Evolutionary conservation across 345 rosid genomes (phyloP).

Genomic region (Diplotaxis tenuifolia): DNA sequence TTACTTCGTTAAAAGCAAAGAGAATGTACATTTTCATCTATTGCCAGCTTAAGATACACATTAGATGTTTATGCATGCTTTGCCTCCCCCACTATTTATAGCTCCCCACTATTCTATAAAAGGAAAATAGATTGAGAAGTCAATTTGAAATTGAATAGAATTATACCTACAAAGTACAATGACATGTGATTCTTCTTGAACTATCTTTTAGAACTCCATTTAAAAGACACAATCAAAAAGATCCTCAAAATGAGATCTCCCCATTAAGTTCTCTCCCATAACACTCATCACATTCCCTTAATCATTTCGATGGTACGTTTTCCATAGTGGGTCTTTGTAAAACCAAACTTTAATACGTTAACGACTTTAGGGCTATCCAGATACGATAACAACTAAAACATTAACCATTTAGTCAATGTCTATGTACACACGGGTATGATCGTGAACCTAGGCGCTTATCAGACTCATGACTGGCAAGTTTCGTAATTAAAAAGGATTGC

Average conservation of each 20-base stretch:
- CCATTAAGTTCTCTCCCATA: slow-evolving; percentile 17
- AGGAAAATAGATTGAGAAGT: slow-evolving; percentile 17
- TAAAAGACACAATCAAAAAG: slow-evolving; percentile 17
- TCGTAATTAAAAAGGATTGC: background rate
- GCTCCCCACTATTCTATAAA: slow-evolving; percentile 66
- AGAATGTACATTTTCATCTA: slow-evolving; percentile 32
- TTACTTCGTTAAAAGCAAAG: slow-evolving; percentile 50
- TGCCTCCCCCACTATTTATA: slow-evolving; percentile 56
- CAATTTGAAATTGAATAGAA: slow-evolving; percentile 28
- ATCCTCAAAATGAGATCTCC: slow-evolving; percentile 20
- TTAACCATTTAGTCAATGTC: background rate
- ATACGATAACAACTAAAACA: background rate
- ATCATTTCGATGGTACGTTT: slow-evolving; percentile 8
- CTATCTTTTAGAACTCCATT: slow-evolving; percentile 2
- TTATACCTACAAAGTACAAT: slow-evolving; percentile 15
- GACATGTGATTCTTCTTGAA: slow-evolving; percentile 35
- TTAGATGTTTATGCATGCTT: slow-evolving; percentile 54
- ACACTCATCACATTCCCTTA: slow-evolving; percentile 12
- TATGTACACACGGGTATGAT: background rate
- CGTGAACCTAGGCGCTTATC: background rate
- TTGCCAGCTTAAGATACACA: slow-evolving; percentile 51
- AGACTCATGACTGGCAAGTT: background rate
- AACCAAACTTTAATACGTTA: background rate
- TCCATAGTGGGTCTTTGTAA: background rate
- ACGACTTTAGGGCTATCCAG: background rate